Percentiles rank a stretch among this genome's conserved stretches.
Evolutionary conservation across 257 asterid species (phyloP).

Genomic region (Jasminum sambac): DNA sequence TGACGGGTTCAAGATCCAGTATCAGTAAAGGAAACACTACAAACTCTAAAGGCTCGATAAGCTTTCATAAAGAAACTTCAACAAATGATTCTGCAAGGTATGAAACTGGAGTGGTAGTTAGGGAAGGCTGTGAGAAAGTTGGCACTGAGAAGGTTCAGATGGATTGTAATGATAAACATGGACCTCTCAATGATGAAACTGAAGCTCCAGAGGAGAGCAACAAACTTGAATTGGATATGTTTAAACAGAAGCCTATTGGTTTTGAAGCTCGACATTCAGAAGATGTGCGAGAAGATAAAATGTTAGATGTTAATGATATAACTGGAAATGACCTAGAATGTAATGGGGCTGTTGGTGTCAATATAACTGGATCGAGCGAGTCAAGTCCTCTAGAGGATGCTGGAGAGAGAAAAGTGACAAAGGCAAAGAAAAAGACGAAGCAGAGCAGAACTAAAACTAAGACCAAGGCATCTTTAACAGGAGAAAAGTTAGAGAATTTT

Average conservation of each 20-base stretch:
- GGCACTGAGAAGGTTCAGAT: constrained; percentile 29
- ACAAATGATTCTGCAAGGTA: constrained; percentile 23
- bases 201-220: constrained; percentile 42
- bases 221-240: constrained; percentile 27
- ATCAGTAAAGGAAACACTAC: constrained; percentile 34
- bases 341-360: constrained; percentile 26
- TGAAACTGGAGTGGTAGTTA: constrained; percentile 29
- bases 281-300: constrained; percentile 17
- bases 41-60: constrained; percentile 46
- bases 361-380: constrained; percentile 31
- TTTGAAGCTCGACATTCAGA: constrained; percentile 29
- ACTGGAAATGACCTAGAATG: constrained; percentile 27
- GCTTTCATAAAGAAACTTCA: constrained; percentile 32
- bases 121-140: constrained; percentile 23
- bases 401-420: constrained; percentile 30
- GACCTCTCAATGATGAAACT: constrained; percentile 39
- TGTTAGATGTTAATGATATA: constrained; percentile 19
- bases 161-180: constrained; percentile 24
- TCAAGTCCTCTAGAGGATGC: constrained; percentile 31
- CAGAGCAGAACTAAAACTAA: constrained; percentile 41
- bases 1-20: constrained; percentile 50
- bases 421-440: constrained; percentile 49
- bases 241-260: constrained; percentile 25
- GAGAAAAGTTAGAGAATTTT: constrained; percentile 27
- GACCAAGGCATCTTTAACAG: constrained; percentile 15